Evolutionary conservation across 345 rosid species (phyloP).

Genomic region (Boechera divaricarpa): DNA sequence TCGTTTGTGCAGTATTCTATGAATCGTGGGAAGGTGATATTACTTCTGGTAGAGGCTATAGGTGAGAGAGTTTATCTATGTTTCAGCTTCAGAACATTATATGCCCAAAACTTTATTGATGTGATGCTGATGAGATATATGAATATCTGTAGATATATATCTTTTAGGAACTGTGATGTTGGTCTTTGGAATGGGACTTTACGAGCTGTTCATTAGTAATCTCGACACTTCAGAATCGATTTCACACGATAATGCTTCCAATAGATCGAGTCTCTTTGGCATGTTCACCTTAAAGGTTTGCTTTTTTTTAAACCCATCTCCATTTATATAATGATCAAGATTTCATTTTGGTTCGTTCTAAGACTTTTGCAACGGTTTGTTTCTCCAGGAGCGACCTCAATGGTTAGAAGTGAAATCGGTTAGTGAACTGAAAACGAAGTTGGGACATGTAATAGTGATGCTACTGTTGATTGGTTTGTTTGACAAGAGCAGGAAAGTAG

Average conservation of each 20-base stretch:
- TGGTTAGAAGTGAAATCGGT: conserved; percentile 87
- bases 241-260: conserved; percentile 44
- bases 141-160: conserved; percentile 65
- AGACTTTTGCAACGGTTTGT: background rate
- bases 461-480: conserved; percentile 85
- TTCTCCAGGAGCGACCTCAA: conserved; percentile 72
- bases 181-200: conserved; percentile 95
- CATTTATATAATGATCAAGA: background rate
- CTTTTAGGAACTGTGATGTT: conserved; percentile 95
- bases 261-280: conserved; percentile 75
- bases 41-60: conserved; percentile 82
- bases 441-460: conserved; percentile 98
- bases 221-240: conserved; percentile 61
- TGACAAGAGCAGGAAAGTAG: conserved; percentile 82
- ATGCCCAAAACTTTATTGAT: background rate
- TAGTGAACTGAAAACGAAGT: conserved; percentile 80
- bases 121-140: conserved; percentile 12
- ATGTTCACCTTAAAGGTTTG: conserved; percentile 74
- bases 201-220: conserved; percentile 86
- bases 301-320: background rate
- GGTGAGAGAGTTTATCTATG: conserved; percentile 53
- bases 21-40: conserved; percentile 67
- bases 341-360: conserved; percentile 15
- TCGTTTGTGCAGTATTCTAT: conserved; percentile 61
- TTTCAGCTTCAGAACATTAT: background rate